Conservation (phyloP, 805 yeast species). For the Danielia oregonensis region DNA sequence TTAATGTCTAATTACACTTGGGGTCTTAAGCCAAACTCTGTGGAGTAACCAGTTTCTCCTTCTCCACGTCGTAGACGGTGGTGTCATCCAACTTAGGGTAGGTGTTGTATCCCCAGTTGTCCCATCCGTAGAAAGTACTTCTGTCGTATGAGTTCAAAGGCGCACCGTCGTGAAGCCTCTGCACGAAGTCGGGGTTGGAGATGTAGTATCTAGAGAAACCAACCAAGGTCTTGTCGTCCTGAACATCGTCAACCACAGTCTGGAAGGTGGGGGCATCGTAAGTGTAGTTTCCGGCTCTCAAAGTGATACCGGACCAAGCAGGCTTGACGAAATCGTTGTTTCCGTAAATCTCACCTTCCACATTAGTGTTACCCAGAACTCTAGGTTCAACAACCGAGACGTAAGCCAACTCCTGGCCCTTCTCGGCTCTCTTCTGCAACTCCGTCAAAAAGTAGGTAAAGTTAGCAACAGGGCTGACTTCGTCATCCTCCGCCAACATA, state of each 20-base stretch:
- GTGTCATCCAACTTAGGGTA: too few relatives aligned
- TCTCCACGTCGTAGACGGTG: too few relatives aligned
- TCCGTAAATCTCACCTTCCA: constrained; percentile 17
- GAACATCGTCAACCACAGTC: constrained; percentile 15
- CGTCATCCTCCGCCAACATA: constrained; percentile 29
- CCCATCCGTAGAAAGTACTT: constrained; percentile 31
- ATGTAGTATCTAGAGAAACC: constrained; percentile 37
- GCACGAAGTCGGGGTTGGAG: constrained; percentile 44
- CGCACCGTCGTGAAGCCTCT: constrained; percentile 34
- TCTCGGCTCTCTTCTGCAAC: constrained; percentile 33
- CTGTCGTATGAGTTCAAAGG: constrained; percentile 38
- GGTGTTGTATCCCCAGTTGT: constrained; percentile 31
- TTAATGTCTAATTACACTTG: too few relatives aligned
- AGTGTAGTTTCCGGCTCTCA: constrained; percentile 12
- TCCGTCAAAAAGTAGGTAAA: constrained; percentile 34
- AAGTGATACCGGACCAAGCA: constrained; percentile 43
- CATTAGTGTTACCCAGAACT: constrained; percentile 8
- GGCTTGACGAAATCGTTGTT: constrained; percentile 35
- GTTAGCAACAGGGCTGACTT: constrained; percentile 31
- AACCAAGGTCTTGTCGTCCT: constrained; percentile 42
- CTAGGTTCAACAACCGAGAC: constrained; percentile 33
- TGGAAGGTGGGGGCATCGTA: constrained; percentile 17
- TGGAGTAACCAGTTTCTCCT: too few relatives aligned
- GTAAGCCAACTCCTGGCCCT: constrained; percentile 32
- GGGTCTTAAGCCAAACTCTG: too few relatives aligned